Conservation (phyloP, 2,329 filamentous ascomycete species). For the Simplicillium sp. region DNA sequence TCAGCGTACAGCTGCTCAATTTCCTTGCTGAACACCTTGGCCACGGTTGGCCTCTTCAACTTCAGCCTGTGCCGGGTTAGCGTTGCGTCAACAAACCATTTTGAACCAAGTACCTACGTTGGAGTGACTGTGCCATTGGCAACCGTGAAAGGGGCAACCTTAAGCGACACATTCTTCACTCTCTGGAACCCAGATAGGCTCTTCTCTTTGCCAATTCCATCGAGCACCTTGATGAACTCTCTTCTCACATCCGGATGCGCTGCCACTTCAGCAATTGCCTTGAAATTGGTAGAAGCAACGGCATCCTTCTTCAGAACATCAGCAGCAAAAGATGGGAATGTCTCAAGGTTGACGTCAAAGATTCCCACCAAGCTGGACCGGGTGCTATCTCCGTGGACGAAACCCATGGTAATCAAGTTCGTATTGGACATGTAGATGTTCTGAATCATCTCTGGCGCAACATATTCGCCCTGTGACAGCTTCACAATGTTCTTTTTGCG, state of each 20-base stretch:
- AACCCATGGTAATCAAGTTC: slow-evolving; percentile 68
- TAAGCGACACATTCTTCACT: slow-evolving; percentile 63
- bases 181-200: slow-evolving; percentile 91
- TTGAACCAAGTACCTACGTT: slow-evolving; percentile 55
- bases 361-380: slow-evolving; percentile 77
- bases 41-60: slow-evolving; percentile 48
- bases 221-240: slow-evolving; percentile 70
- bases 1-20: slow-evolving; percentile 50
- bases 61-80: slow-evolving; percentile 34
- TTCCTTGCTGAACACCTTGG: slow-evolving; percentile 39
- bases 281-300: slow-evolving; percentile 52
- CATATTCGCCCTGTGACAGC: slow-evolving; percentile 93
- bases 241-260: slow-evolving; percentile 61
- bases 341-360: slow-evolving; percentile 77
- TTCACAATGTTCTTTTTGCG: slow-evolving; percentile 98
- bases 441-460: slow-evolving; percentile 94
- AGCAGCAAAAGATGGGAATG: slow-evolving; percentile 73
- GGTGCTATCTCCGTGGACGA: slow-evolving; percentile 81
- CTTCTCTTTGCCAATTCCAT: slow-evolving; percentile 67
- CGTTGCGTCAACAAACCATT: slow-evolving; percentile 5
- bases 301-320: slow-evolving; percentile 60
- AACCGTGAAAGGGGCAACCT: slow-evolving; percentile 82
- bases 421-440: slow-evolving; percentile 83
- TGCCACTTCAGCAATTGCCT: slow-evolving; percentile 57
- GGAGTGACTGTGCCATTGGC: slow-evolving; percentile 86